Evolutionary conservation across 2,329 filamentous ascomycete species (phyloP), one percentile per base, ranked within the genome.

Genomic region (Zymoseptoria tritici): DNA sequence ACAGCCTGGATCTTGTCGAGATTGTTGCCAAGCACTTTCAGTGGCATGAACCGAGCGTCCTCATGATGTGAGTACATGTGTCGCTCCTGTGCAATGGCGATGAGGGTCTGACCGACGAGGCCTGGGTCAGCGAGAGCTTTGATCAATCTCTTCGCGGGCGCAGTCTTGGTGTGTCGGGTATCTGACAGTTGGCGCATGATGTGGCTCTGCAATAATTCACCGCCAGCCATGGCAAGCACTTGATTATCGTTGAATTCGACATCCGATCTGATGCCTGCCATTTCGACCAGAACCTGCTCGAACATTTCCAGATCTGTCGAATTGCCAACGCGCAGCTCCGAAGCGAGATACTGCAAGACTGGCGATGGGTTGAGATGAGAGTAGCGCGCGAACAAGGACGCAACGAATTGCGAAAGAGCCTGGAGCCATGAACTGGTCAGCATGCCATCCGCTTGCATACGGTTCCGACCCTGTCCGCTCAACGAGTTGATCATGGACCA

Each of bases 381-480:
- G 72, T 97, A 97, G 54, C 90, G 86, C 69, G 89, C 87, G 74
- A 95, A 97, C 2, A 95, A 88, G 71, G 90, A 89, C 21, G 93
- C 94, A 50, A 92, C 89, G 73, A 99, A 97, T n/a, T 83, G 84
- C 9, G 94, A 90, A 57, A 97, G 78, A 13, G 93, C 91, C 72
- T 92, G 87, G 21, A 99, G 80, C 95, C 95, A 99, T 69, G 87
- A 85, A 74, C 91, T 96, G 24, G 92, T 94, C 22, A 96, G 82
- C 75, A 88, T 81, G 56, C 85, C 85, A 66, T 86, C 84, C 24
- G 81, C 81, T 70, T 87, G 84, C 31, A 84, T 79, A 55, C 83
- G 79, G 52, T 80, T 80, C 64, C 84, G 79, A 46, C 81, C 81
- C 50, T 81, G 79, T 52, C 81, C 81, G 29, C 82, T 80, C 61